A percentile compares a stretch with the other conserved stretches of the same genome.
phyloP scores from a whole-genome alignment of 1,284 basidiomycete genomes.

The Rhizoctonia solani region DNA sequence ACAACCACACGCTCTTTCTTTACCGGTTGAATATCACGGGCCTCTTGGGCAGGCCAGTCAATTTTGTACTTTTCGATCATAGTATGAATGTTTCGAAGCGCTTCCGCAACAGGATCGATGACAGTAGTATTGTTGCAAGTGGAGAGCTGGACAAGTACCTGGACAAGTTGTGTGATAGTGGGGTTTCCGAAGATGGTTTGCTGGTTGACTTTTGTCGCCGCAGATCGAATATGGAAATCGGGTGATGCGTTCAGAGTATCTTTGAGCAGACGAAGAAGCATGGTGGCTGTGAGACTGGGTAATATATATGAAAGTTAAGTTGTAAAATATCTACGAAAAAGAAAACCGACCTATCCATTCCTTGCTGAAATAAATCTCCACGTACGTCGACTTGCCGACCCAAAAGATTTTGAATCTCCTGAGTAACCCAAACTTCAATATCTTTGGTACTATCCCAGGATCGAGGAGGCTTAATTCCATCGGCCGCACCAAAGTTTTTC shows the following conservation, averaged over 20 bases:
- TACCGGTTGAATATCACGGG: not conserved
- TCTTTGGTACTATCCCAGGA: not conserved
- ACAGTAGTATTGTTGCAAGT: not conserved
- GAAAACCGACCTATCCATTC: constrained; percentile 13
- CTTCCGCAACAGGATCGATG: not conserved
- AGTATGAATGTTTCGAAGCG: not conserved
- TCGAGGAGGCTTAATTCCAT: not conserved
- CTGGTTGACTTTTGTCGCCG: not conserved
- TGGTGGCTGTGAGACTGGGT: constrained; percentile 3
- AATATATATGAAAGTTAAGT: too few species aligned
- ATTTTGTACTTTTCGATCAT: constrained; percentile 3
- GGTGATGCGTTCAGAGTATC: not conserved
- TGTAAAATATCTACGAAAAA: not conserved
- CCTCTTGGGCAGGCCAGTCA: not conserved
- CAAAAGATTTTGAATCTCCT: not conserved
- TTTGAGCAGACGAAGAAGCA: not conserved
- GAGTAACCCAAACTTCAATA: not conserved
- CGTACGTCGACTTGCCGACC: not conserved
- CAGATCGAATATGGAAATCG: not conserved
- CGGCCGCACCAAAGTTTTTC: not conserved
- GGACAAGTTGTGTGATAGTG: not conserved
- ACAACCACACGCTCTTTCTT: constrained; percentile 42
- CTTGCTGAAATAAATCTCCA: constrained; percentile 21
- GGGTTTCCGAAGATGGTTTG: constrained; percentile 14
- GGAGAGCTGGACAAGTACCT: not conserved